phyloP scores from a whole-genome alignment of 495 filamentous ascomycete genomes.

The Tuber microsphaerosporum region DNA sequence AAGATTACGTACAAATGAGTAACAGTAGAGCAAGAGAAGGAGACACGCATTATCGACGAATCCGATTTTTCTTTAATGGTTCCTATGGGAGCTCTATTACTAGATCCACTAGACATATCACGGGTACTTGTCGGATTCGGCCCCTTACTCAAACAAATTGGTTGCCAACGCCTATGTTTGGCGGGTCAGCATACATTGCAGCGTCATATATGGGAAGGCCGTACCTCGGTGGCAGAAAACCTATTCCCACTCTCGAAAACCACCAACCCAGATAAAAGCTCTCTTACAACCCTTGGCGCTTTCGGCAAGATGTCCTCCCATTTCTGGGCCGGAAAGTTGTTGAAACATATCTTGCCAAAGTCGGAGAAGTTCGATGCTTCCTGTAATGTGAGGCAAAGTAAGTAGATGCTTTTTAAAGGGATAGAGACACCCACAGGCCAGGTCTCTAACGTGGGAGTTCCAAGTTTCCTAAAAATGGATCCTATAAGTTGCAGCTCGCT shows the following conservation, averaged over 20 bases:
- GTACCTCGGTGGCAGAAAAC: conserved; percentile 31
- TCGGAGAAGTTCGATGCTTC: conserved; percentile 36
- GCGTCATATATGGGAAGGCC: neutral
- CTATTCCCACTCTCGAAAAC: conserved; percentile 34
- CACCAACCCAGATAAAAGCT: conserved; percentile 25
- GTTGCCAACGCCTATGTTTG: neutral
- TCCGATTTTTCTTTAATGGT: neutral
- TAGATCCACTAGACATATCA: neutral
- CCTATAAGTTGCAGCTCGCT: conserved; percentile 85
- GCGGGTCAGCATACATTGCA: neutral
- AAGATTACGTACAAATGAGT: neutral
- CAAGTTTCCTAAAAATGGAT: conserved; percentile 81
- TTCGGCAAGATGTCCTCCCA: conserved; percentile 37
- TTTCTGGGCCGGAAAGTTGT: conserved; percentile 24
- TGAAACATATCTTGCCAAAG: conserved; percentile 40
- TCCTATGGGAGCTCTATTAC: neutral
- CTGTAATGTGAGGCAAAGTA: conserved; percentile 14
- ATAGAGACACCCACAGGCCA: conserved; percentile 56
- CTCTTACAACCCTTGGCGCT: conserved; percentile 20
- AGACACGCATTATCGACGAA: neutral
- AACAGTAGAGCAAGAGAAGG: neutral
- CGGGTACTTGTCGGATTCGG: neutral
- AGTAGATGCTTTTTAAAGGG: neutral
- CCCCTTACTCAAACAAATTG: neutral
- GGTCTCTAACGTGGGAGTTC: conserved; percentile 64